Evolutionary conservation across 2,329 filamentous ascomycete species (phyloP).

Genomic region (Huntiella moniliformis): DNA sequence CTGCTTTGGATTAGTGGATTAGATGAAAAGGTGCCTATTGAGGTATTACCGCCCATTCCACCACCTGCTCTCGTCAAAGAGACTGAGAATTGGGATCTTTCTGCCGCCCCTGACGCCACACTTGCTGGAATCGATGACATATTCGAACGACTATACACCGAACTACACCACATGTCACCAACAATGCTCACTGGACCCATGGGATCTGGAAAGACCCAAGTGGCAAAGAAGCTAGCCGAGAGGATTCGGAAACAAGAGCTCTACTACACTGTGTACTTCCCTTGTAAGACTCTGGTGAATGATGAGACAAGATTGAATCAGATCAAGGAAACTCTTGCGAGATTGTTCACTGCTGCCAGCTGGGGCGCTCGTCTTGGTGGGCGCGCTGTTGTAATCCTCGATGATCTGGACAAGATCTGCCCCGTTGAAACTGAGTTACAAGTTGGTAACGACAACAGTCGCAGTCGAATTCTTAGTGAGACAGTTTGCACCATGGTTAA

Average conservation of each 20-base stretch:
- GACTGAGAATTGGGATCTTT: constrained; percentile 30
- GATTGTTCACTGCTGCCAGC: constrained; percentile 71
- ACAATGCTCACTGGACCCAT: constrained; percentile 76
- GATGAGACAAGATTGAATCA: constrained; percentile 79
- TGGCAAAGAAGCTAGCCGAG: constrained; percentile 59
- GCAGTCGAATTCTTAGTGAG: constrained; percentile 84
- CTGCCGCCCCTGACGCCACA: constrained; percentile 34
- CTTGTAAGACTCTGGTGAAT: constrained; percentile 70
- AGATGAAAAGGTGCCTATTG: constrained; percentile 53
- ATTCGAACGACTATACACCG: constrained; percentile 51
- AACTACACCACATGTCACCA: constrained; percentile 71
- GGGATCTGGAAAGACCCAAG: constrained; percentile 73
- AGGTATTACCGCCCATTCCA: constrained; percentile 57
- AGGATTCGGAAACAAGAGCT: constrained; percentile 52
- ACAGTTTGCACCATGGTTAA: constrained; percentile 64
- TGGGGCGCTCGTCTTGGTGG: constrained; percentile 85
- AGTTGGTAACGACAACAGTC: constrained; percentile 79
- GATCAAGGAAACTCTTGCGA: constrained; percentile 72
- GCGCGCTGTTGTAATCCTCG: constrained; percentile 65
- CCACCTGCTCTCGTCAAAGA: constrained; percentile 38
- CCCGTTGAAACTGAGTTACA: constrained; percentile 88
- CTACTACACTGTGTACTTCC: constrained; percentile 70
- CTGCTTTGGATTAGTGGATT: constrained; percentile 58
- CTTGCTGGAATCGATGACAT: constrained; percentile 74
- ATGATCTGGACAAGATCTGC: constrained; percentile 85